Evolutionary conservation across 1,284 basidiomycete genomes (phyloP).

Genomic region (Cutaneotrichosporon cavernicola): DNA sequence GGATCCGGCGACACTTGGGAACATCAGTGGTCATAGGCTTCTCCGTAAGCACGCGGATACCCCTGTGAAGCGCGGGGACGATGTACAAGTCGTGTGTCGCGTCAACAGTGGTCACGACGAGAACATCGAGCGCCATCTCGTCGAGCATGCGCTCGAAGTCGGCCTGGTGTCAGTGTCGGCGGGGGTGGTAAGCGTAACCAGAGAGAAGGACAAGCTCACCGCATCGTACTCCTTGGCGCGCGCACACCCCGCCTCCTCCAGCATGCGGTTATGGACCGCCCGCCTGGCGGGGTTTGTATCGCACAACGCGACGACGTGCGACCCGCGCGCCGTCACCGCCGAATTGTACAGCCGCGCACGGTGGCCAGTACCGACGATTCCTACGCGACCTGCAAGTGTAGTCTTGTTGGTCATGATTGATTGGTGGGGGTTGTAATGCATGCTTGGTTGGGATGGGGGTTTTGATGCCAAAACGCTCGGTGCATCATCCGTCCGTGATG

Average conservation of each 20-base stretch:
- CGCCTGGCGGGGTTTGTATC: constrained; percentile 59
- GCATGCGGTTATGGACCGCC: constrained; percentile 57
- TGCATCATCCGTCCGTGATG: too few species aligned
- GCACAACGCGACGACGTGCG: constrained; percentile 57
- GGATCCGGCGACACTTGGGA: constrained; percentile 57
- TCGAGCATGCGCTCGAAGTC: constrained; percentile 58
- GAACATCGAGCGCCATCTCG: constrained; percentile 57
- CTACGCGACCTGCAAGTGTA: constrained; percentile 31
- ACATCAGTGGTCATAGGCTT: constrained; percentile 62
- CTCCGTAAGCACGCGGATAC: constrained; percentile 58
- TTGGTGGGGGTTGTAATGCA: too few species aligned
- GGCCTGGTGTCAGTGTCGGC: constrained; percentile 30
- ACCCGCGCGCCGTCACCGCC: constrained; percentile 33
- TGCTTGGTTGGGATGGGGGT: too few species aligned
- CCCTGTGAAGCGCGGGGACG: constrained; percentile 43
- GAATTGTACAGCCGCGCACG: constrained; percentile 42
- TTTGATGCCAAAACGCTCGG: too few species aligned
- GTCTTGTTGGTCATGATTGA: neutral
- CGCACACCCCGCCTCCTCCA: constrained; percentile 53
- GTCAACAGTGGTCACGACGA: constrained; percentile 61
- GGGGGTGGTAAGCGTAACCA: too few species aligned
- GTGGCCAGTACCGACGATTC: constrained; percentile 48
- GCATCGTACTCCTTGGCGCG: constrained; percentile 33
- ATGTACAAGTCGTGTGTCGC: constrained; percentile 59
- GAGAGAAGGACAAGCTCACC: constrained; percentile 20